phyloP scores from a whole-genome alignment of 257 asterid genomes.

The Solanum ossicruentum region DNA sequence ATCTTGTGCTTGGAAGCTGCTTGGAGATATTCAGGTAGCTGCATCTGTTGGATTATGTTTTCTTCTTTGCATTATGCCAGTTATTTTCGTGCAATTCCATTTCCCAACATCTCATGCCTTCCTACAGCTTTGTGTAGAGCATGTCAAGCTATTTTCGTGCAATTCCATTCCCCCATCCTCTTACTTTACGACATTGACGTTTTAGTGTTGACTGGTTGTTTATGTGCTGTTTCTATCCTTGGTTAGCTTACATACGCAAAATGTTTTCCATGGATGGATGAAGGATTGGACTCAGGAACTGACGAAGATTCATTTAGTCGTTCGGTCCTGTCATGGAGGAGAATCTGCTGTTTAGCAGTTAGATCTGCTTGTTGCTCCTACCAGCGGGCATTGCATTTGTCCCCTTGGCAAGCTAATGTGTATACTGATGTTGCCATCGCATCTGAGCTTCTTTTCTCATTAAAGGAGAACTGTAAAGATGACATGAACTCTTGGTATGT shows the following conservation, averaged over 20 bases:
- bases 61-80: background rate
- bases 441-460: constrained; percentile 41
- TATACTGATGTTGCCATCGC: constrained; percentile 80
- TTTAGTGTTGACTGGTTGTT: constrained; percentile 8
- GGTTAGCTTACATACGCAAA: constrained; percentile 75
- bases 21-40: constrained; percentile 89
- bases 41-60: background rate
- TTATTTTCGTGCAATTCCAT: background rate
- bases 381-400: constrained; percentile 85
- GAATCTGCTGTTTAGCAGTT: constrained; percentile 56
- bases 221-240: constrained; percentile 12
- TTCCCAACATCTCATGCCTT: background rate
- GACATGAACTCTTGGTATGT: constrained; percentile 41
- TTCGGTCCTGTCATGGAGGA: constrained; percentile 69
- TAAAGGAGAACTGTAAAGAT: constrained; percentile 37
- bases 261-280: constrained; percentile 83
- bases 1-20: constrained; percentile 88
- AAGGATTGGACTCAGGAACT: constrained; percentile 17
- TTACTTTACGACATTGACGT: background rate
- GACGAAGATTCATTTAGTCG: constrained; percentile 47
- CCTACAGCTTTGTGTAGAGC: background rate
- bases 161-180: background rate
- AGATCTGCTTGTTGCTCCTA: constrained; percentile 57
- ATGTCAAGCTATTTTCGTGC: background rate
- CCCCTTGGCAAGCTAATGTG: constrained; percentile 86